Conservation (phyloP, 1,284 basidiomycete genomes). For the Fistulina hepatica region DNA sequence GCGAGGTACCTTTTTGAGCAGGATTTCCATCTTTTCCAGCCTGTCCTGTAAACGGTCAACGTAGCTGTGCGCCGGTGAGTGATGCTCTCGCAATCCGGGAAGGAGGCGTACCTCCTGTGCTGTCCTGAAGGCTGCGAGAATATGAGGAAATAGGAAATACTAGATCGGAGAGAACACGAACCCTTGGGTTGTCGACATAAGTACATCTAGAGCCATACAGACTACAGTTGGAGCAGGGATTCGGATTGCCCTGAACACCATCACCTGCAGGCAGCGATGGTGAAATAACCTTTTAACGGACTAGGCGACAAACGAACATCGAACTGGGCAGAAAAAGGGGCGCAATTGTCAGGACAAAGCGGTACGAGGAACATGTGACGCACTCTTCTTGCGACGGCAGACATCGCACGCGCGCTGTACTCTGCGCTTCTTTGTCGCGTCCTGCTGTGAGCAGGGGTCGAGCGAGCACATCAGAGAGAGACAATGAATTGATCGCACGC, state of each 20-base stretch:
- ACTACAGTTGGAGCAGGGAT: conserved; percentile 69
- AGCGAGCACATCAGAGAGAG: too few relatives aligned
- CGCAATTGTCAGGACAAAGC: conserved; percentile 7
- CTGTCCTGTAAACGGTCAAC: conserved; percentile 65
- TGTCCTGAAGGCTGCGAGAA: conserved; percentile 62
- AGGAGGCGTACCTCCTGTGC: conserved; percentile 61
- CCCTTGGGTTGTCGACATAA: conserved; percentile 66
- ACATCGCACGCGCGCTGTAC: conserved; percentile 68
- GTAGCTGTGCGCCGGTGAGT: conserved; percentile 33
- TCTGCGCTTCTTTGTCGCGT: conserved; percentile 53
- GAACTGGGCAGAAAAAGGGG: conserved; percentile 26
- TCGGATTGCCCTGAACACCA: conserved; percentile 17
- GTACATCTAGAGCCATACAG: conserved; percentile 68
- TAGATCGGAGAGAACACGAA: conserved; percentile 21
- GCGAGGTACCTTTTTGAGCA: conserved; percentile 41
- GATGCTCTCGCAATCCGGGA: neutral
- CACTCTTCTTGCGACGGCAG: conserved; percentile 68
- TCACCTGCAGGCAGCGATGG: conserved; percentile 9
- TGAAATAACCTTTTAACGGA: neutral
- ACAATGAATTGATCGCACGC: too few relatives aligned
- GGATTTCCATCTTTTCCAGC: conserved; percentile 60
- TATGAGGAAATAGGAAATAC: conserved; percentile 1
- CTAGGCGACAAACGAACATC: conserved; percentile 33
- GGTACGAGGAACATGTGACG: conserved; percentile 16
- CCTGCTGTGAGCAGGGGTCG: too few relatives aligned